Percentiles rank a stretch among this genome's conserved stretches.
These are phyloP conservation scores for Suillus subaureus DNA, from an alignment of 768 basidiomycete species.

Conservation along the genomic window DNA sequence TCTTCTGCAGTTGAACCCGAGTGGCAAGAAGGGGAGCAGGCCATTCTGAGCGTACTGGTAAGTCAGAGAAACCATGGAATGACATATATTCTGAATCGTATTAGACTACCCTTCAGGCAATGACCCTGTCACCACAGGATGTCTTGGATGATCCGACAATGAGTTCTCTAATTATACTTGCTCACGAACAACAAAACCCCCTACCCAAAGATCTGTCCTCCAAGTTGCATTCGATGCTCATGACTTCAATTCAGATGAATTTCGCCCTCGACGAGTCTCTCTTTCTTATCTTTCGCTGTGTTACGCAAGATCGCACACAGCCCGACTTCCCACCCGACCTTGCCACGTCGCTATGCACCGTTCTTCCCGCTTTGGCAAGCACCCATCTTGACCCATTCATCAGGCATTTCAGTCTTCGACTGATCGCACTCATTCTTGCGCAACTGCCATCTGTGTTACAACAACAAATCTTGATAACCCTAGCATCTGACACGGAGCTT, in stretches of 20 bases:
- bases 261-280: conserved; percentile 59
- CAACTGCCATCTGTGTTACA: conserved; percentile 49
- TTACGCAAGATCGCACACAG: conserved; percentile 9
- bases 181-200: conserved; percentile 20
- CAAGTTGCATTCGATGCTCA: conserved; percentile 42
- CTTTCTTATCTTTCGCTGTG: conserved; percentile 49
- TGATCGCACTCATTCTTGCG: conserved; percentile 55
- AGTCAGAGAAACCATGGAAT: conserved; percentile 18
- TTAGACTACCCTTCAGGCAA: conserved; percentile 34
- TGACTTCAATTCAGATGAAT: conserved; percentile 56
- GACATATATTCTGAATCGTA: not conserved
- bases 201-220: conserved; percentile 10
- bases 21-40: conserved; percentile 45
- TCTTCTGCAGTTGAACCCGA: conserved; percentile 31
- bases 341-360: conserved; percentile 46
- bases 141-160: conserved; percentile 27
- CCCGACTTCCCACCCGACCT: conserved; percentile 41
- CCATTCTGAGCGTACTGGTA: conserved; percentile 43
- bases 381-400: conserved; percentile 59
- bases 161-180: conserved; percentile 28
- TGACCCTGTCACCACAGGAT: conserved; percentile 27
- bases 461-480: conserved; percentile 55
- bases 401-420: conserved; percentile 63
- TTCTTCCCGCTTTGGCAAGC: conserved; percentile 60
- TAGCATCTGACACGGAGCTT: conserved; percentile 50